Conservation (phyloP, 345 rosid species). For the Populus davidiana region DNA sequence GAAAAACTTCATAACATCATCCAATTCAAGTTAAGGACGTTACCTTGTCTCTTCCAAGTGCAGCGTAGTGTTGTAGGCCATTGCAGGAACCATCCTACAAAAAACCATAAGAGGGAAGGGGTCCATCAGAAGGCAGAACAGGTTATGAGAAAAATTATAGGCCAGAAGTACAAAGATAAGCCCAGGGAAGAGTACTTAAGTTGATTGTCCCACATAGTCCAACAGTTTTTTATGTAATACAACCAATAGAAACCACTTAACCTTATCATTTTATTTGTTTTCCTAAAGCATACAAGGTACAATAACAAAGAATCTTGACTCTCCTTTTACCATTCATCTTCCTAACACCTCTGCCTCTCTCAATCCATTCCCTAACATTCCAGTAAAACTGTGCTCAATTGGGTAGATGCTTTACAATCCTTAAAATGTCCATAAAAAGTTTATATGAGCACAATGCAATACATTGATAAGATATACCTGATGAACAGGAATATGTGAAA, state of each 20-base stretch:
- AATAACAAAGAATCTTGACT: constrained; percentile 1
- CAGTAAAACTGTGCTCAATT: background rate
- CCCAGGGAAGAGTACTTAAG: background rate
- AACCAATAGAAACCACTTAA: background rate
- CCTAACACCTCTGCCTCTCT: background rate
- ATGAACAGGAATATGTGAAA: constrained; percentile 72
- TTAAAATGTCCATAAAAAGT: background rate
- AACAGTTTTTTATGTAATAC: background rate
- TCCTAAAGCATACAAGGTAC: background rate
- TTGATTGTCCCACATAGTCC: background rate
- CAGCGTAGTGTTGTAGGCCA: constrained; percentile 90
- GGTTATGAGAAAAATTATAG: background rate
- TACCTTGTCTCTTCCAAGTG: constrained; percentile 90
- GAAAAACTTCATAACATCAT: background rate
- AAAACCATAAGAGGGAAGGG: constrained; percentile 16
- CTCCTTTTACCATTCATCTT: background rate
- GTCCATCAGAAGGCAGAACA: constrained; percentile 4
- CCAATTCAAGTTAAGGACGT: constrained; percentile 13
- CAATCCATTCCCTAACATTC: background rate
- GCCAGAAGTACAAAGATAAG: background rate
- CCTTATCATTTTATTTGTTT: background rate
- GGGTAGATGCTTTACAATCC: background rate
- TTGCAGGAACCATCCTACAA: constrained; percentile 90
- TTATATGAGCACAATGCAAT: constrained; percentile 1
- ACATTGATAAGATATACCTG: constrained; percentile 45